Evolutionary conservation across 495 filamentous ascomycete species (phyloP), one percentile per base, ranked within the genome.

Genomic region (Aspergillus leporis): DNA sequence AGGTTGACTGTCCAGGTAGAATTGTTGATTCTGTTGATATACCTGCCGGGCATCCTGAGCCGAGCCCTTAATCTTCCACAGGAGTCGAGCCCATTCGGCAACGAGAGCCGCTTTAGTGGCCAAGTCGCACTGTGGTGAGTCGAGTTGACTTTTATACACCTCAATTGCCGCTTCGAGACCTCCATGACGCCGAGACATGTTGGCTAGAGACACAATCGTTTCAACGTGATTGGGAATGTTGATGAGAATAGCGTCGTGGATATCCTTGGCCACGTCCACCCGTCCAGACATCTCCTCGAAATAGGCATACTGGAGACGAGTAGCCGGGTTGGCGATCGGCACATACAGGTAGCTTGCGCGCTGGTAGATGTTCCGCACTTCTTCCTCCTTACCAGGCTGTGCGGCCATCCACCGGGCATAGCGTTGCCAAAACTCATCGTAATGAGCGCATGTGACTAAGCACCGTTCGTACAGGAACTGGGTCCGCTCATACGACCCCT

Each of bases 321-420:
- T 84, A 4, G 85, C 85, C 3, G 92, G 90, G 63, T 87, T 72
- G 36, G 81, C 87, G 63, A 99, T 92, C 12, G 94, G 92, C 0
- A 92, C 90, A 69, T 87, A 98, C 4, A 96, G 70, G 56, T 81
- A 90, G 61, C 86, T 85, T 12, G 93, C 95, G 54, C 92, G 87
- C 70, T 94, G 89, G 63, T 97, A 98, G 63, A 99, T 92, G 69
- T 89, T 91, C 23, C 95, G 87, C 3, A 94, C 90, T 67, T 99
- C 95, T 66, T 97, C 91, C 56, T 91, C 86, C 69, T 96, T 96
- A 49, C 79, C 84, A 0, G 82, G 65, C 66, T 97, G 91, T 3
- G 85, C 87, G 62, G 81, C 80, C 92, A 99, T 97, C 94, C 94
- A 99, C 16, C 95, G 82, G n/a, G 90, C 92, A 74, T 96, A 99